These are phyloP conservation scores for Malassezia slooffiae DNA, from an alignment of 1,284 basidiomycete genomes.

Conservation along the genomic window DNA sequence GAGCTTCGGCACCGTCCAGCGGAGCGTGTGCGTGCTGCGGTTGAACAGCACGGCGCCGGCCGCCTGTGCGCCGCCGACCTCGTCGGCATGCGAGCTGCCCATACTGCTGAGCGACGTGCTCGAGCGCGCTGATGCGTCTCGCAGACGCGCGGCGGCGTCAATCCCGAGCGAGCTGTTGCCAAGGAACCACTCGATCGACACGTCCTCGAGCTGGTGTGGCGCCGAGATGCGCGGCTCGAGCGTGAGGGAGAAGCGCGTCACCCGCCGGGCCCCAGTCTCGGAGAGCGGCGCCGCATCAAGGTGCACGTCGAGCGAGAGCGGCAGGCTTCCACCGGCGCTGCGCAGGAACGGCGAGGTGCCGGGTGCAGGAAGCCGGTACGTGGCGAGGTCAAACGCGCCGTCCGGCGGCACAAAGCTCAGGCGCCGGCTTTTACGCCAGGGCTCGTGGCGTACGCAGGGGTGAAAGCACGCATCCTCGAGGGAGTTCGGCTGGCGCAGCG, in stretches of 20 bases:
- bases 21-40: conserved; percentile 18
- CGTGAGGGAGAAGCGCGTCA: conserved; percentile 5
- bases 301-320: conserved; percentile 1
- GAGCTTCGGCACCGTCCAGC: conserved; percentile 25
- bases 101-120: neutral
- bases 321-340: conserved; percentile 8
- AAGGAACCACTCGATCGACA: conserved; percentile 26
- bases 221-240: conserved; percentile 9
- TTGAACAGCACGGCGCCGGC: conserved; percentile 28
- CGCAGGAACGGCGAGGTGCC: conserved; percentile 17
- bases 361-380: conserved; percentile 21
- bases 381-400: conserved; percentile 25
- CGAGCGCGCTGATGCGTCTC: conserved; percentile 1
- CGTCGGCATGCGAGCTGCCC: neutral
- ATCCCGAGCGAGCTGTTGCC: conserved; percentile 25
- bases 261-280: neutral
- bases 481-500: conserved; percentile 51
- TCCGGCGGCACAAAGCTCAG: conserved; percentile 36
- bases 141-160: conserved; percentile 22
- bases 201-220: conserved; percentile 17
- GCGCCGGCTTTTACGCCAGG: conserved; percentile 52
- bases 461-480: conserved; percentile 76
- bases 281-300: too few relatives aligned
- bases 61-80: conserved; percentile 5
- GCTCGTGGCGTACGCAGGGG: conserved; percentile 68